phyloP scores from a whole-genome alignment of 305 asterid species.

The Solanum aculeatissimum region DNA sequence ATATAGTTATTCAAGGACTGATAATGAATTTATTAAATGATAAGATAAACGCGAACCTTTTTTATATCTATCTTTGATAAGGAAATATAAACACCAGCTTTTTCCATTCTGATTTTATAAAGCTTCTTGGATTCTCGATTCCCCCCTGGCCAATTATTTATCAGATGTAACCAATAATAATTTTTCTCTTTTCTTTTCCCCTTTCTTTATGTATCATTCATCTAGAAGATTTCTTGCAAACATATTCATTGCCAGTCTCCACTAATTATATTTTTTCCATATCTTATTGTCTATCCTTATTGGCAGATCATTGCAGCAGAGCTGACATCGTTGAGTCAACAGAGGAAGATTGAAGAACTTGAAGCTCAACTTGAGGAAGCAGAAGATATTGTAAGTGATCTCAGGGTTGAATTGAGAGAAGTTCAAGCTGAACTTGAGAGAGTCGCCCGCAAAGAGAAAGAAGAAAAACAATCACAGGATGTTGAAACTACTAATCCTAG shows the following conservation, averaged over 20 bases:
- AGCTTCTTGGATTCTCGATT: background rate
- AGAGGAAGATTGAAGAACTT: constrained; percentile 65
- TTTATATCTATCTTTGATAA: background rate
- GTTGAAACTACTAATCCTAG: constrained; percentile 4
- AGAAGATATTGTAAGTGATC: constrained; percentile 76
- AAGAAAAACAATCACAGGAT: constrained; percentile 19
- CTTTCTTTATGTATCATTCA: background rate
- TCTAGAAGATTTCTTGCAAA: background rate
- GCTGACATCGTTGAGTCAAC: constrained; percentile 34
- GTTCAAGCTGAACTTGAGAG: constrained; percentile 47
- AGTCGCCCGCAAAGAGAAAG: constrained; percentile 14
- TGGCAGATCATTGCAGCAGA: constrained; percentile 51
- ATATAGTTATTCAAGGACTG: background rate
- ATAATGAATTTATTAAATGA: background rate
- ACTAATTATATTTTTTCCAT: background rate
- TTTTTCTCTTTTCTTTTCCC: background rate
- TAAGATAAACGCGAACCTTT: background rate
- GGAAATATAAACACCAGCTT: background rate
- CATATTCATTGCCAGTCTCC: background rate
- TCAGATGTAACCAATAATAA: background rate
- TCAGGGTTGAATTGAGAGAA: constrained; percentile 57
- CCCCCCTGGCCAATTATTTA: background rate
- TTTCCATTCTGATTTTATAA: background rate
- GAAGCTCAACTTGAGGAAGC: constrained; percentile 93
- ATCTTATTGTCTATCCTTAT: background rate